A percentile compares a stretch with the other conserved stretches of the same genome.
Evolutionary conservation across 2,329 filamentous ascomycete genomes (phyloP).

Genomic region (Herpotrichia juniperi): DNA sequence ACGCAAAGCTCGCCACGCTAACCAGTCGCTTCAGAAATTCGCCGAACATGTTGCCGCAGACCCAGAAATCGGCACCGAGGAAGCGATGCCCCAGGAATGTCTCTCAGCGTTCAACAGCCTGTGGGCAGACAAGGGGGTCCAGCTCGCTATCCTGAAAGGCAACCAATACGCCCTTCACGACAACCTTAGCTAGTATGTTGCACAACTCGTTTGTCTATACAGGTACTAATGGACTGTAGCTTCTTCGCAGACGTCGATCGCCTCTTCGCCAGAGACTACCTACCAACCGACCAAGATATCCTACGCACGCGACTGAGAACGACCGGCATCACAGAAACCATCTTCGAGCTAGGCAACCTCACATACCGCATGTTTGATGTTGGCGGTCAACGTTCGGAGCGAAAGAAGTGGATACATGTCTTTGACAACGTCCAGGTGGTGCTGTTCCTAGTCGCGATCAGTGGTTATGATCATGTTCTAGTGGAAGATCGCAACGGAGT

Average conservation of each 20-base stretch:
- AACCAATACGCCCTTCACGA: conserved; percentile 97
- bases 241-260: conserved; percentile 76
- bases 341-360: conserved; percentile 88
- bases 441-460: conserved; percentile 92
- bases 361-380: conserved; percentile 98
- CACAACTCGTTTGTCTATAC: not conserved
- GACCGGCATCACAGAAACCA: conserved; percentile 93
- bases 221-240: conserved; percentile 55
- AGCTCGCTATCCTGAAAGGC: conserved; percentile 86
- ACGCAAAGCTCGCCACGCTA: conserved; percentile 3
- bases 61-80: conserved; percentile 81
- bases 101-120: conserved; percentile 80
- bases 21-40: conserved; percentile 67
- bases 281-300: conserved; percentile 93
- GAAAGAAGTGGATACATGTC: conserved; percentile 97
- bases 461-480: conserved; percentile 93
- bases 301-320: conserved; percentile 88
- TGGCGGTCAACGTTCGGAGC: conserved; percentile 87
- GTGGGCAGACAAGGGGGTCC: conserved; percentile 84
- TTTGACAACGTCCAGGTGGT: conserved; percentile 94
- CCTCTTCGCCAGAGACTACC: conserved; percentile 71
- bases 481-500: conserved; percentile 97
- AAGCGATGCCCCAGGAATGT: conserved; percentile 79
- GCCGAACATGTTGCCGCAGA: conserved; percentile 79
- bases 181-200: conserved; percentile 85